Conservation (phyloP, 768 basidiomycete genomes). For the Lactarius sanguifluus region DNA sequence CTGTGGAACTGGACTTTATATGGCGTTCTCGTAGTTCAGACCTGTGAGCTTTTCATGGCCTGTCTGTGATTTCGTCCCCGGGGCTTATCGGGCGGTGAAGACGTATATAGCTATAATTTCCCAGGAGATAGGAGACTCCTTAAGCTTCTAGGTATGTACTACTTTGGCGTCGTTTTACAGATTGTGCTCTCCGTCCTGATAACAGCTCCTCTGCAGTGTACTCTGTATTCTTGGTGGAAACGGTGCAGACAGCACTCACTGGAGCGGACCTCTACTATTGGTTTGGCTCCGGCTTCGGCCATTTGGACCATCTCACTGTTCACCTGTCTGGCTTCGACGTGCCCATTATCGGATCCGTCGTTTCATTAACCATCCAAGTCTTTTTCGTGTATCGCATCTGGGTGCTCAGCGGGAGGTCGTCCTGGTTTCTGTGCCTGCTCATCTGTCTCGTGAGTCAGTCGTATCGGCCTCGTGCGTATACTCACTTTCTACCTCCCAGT, state of each 20-base stretch:
- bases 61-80: too few relatives aligned
- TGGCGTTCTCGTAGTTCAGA: conserved; percentile 35
- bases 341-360: conserved; percentile 34
- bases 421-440: background rate
- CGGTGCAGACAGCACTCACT: conserved; percentile 32
- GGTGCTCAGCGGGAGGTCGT: conserved; percentile 8
- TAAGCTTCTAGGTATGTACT: conserved; percentile 11
- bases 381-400: conserved; percentile 38
- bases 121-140: background rate
- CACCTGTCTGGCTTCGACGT: conserved; percentile 33
- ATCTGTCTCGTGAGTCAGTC: conserved; percentile 13
- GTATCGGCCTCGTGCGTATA: too few relatives aligned
- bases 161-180: background rate
- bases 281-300: conserved; percentile 36
- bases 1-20: conserved; percentile 34
- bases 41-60: conserved; percentile 30
- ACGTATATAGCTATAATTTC: conserved; percentile 24
- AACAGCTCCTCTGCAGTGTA: conserved; percentile 30
- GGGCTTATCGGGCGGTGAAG: background rate
- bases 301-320: conserved; percentile 30
- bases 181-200: background rate
- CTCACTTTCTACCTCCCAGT: background rate
- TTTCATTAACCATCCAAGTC: conserved; percentile 34
- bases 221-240: conserved; percentile 32
- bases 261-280: conserved; percentile 35